These are phyloP conservation scores for Protomyces arabidopsidicola DNA, from an alignment of 1,139 yeast genomes.

Conservation along the genomic window DNA sequence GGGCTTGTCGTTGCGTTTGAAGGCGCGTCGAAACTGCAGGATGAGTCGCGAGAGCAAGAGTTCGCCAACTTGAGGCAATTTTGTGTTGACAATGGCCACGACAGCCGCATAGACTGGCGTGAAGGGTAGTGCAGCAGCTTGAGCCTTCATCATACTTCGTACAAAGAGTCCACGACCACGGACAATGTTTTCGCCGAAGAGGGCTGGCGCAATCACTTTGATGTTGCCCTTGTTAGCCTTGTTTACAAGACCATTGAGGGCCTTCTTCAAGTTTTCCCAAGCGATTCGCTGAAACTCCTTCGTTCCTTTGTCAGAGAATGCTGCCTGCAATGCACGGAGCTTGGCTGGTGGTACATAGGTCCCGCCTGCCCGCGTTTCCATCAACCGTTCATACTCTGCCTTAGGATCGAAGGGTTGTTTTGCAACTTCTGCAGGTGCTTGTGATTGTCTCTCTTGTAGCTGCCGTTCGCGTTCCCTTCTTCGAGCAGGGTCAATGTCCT, in stretches of 20 bases:
- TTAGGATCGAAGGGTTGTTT: slow-evolving; percentile 36
- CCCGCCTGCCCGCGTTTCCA: slow-evolving; percentile 47
- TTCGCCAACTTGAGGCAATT: slow-evolving; percentile 66
- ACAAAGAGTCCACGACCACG: slow-evolving; percentile 61
- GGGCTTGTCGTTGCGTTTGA: slow-evolving; percentile 47
- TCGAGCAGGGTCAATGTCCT: slow-evolving; percentile 37
- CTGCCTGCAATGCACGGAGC: slow-evolving; percentile 46
- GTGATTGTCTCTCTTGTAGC: slow-evolving; percentile 33
- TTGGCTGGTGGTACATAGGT: slow-evolving; percentile 53
- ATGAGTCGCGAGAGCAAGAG: slow-evolving; percentile 53
- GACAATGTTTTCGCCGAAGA: slow-evolving; percentile 53
- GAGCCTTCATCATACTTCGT: slow-evolving; percentile 55
- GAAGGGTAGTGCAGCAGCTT: slow-evolving; percentile 43
- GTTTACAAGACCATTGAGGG: slow-evolving; percentile 50
- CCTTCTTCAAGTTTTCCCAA: slow-evolving; percentile 54
- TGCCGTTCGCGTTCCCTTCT: slow-evolving; percentile 37
- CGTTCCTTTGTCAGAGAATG: slow-evolving; percentile 39
- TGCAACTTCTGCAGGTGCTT: slow-evolving; percentile 6
- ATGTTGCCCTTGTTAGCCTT: slow-evolving; percentile 49
- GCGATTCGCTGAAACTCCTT: slow-evolving; percentile 49
- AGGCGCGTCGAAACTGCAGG: slow-evolving; percentile 56
- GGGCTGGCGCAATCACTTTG: slow-evolving; percentile 46
- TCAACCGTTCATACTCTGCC: slow-evolving; percentile 42
- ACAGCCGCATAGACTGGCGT: slow-evolving; percentile 57
- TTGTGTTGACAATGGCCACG: slow-evolving; percentile 58